Evolutionary conservation across 257 asterid genomes (phyloP), one percentile per base, ranked within the genome.

Genomic region (Ehretia macrophylla): DNA sequence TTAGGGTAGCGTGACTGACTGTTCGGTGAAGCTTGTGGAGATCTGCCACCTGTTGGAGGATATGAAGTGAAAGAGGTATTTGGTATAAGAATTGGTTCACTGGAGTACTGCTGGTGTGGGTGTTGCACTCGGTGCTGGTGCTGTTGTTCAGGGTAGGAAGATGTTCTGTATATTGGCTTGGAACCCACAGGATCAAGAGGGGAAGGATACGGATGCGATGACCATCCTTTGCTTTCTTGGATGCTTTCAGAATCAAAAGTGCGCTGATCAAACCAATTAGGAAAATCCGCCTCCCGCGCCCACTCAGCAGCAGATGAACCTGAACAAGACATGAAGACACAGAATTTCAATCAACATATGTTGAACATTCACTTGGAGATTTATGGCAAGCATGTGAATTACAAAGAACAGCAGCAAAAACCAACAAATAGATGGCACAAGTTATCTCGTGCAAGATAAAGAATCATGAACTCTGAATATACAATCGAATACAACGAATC

Each of bases 281-380:
- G 58, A 69, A 69, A 72, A 53, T 82, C 88, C 20, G 78, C 69
- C 42, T 86, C 97, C 71, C 76, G 91, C 20, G 80, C 78, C 87
- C 83, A 82, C 51, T 82, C 96, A 75, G 83, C 74, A 59, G 79
- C 86, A 68, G 99, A 86, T 62, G 97, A 85, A 83, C 94, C 97
- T 93, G 80, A n/a, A n/a, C n/a, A n/a, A n/a, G 38, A n/a, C n/a
- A n/a, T n/a, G n/a, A n/a, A n/a, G n/a, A n/a, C n/a, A n/a, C n/a
- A n/a, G n/a, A n/a, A n/a, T n/a, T n/a, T n/a, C n/a, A n/a, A n/a
- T n/a, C n/a, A n/a, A n/a, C n/a, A n/a, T n/a, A n/a, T n/a, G n/a
- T n/a, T n/a, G n/a, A n/a, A n/a, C n/a, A n/a, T n/a, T n/a, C n/a
- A n/a, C n/a, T n/a, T n/a, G n/a, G n/a, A n/a, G n/a, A n/a, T n/a